A percentile compares a stretch with the other conserved stretches of the same genome.
phyloP scores from a whole-genome alignment of 2,329 filamentous ascomycete genomes.

The Cladosporium sp. region DNA sequence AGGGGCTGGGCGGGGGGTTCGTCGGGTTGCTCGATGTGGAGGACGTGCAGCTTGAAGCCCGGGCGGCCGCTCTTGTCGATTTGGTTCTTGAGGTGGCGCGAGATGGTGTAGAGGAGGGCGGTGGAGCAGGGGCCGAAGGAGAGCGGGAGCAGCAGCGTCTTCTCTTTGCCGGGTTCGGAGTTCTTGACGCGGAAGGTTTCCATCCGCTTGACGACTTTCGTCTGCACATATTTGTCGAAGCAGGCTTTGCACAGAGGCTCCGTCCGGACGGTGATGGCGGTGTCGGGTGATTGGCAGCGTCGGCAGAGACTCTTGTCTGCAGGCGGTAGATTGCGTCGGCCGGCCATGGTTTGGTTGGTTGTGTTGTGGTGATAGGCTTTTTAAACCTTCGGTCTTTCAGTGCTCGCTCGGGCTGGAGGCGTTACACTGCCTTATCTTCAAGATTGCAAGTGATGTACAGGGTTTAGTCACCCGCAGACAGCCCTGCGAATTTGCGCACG shows the following conservation, averaged over 20 bases:
- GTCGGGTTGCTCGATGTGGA: slow-evolving; percentile 35
- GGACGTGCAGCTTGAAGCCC: slow-evolving; percentile 60
- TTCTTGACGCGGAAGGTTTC: slow-evolving; percentile 54
- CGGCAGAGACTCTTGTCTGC: slow-evolving; percentile 40
- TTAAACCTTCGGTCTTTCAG: not conserved
- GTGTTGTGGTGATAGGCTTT: too few species aligned
- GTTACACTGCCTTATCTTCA: not conserved
- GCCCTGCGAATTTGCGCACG: not conserved
- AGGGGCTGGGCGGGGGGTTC: slow-evolving; percentile 35
- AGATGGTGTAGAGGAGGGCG: slow-evolving; percentile 68
- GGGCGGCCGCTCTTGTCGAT: slow-evolving; percentile 56
- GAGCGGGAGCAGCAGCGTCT: slow-evolving; percentile 66
- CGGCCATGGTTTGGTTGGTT: not conserved
- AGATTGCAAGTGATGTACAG: not conserved
- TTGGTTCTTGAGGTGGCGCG: slow-evolving; percentile 62
- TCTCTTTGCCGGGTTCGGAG: slow-evolving; percentile 37
- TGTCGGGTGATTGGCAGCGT: slow-evolving; percentile 49
- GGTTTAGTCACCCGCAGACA: not conserved
- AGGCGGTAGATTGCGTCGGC: not conserved
- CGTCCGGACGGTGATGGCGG: slow-evolving; percentile 50
- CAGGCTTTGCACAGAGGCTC: slow-evolving; percentile 63
- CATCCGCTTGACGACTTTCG: slow-evolving; percentile 75
- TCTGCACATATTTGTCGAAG: slow-evolving; percentile 69
- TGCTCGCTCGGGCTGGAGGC: not conserved
- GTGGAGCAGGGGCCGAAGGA: slow-evolving; percentile 80